Evolutionary conservation across 305 asterid genomes (phyloP).

Genomic region (Galium porrigens): DNA sequence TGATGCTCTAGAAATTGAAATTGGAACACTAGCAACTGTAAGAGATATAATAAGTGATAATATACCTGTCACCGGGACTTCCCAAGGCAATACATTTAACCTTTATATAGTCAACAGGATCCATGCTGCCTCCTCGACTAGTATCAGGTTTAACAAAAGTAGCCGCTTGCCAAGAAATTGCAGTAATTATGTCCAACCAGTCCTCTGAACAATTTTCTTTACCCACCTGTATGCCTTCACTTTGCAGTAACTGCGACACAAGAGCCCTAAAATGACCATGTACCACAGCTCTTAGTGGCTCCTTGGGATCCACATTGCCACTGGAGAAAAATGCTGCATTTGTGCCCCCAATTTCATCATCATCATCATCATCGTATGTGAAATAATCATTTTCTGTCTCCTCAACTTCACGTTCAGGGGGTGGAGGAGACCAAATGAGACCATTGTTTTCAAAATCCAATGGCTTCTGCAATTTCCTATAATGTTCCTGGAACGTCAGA

Average conservation of each 20-base stretch:
- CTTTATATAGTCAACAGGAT: slow-evolving; percentile 78
- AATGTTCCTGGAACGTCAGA: slow-evolving; percentile 24
- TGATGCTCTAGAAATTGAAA: background rate
- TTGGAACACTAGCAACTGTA: background rate
- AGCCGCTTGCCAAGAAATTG: slow-evolving; percentile 81
- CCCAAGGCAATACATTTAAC: slow-evolving; percentile 92
- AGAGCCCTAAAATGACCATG: slow-evolving; percentile 87
- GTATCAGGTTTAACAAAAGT: slow-evolving; percentile 77
- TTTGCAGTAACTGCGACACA: slow-evolving; percentile 71
- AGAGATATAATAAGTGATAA: background rate
- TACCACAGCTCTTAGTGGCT: slow-evolving; percentile 40
- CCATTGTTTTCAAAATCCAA: slow-evolving; percentile 62
- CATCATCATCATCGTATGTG: slow-evolving; percentile 54
- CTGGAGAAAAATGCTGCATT: slow-evolving; percentile 28
- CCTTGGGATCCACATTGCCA: slow-evolving; percentile 31
- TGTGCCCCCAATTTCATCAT: slow-evolving; percentile 57
- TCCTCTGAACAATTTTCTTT: slow-evolving; percentile 37
- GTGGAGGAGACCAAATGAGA: slow-evolving; percentile 81
- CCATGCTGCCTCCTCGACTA: slow-evolving; percentile 95
- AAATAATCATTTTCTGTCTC: slow-evolving; percentile 47
- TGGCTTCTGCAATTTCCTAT: slow-evolving; percentile 30
- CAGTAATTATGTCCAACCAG: slow-evolving; percentile 65
- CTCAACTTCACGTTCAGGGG: slow-evolving; percentile 40
- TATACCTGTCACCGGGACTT: slow-evolving; percentile 61
- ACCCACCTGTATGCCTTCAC: slow-evolving; percentile 33